Base-by-base conservation (phyloP, 805 yeast species). In the Tetrapisispora arboricola region DNA sequence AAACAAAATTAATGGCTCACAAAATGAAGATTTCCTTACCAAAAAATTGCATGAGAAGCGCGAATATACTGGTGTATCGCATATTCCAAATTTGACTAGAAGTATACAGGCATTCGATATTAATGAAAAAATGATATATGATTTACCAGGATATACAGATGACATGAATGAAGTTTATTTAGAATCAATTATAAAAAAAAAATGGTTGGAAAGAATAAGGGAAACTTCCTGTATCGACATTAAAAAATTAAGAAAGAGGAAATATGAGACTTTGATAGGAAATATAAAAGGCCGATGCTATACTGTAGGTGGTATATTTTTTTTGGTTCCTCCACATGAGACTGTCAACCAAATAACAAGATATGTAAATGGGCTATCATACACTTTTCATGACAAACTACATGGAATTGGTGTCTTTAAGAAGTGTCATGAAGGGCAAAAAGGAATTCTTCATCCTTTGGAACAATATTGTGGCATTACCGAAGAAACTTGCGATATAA, bases 31-130 rank as follows among this genome's bases (percentile, higher is more conserved):
- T 17, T 22, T 17, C 25, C 7, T 17, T 26, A 17, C 38, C 17
- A 24, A 24, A 31, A 44, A 26, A 24, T 38, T 8, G 20, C 39
- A 15, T 33, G 20, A 6, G 40, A 49, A 44, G 26, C 19, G n/a
- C 9, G 60, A 60, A 21, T 44, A 44, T 6, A 54, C 58, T 1
- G 70, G 69, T 2, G 66, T 66, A 0, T 65, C 68, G 1, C 61
- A 61, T 40, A 60, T 80, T 35, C 95, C 95, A 0, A 86, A 86
- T 21, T 75, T 78, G 55, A 86, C 95, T 0, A 68, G 84, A 51
- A 70, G 66, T 3, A 50, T 68, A 12, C 68, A 73, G 41, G 62
- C 59, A 4, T 73, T 60, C 47, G 51, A 58, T 7, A 56, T 72
- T 15, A 49, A 45, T 16, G 60, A 56, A 12, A 57, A 61, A 22